Conservation (phyloP, 106 monocot genomes). For the Dioscorea zingiberensis region DNA sequence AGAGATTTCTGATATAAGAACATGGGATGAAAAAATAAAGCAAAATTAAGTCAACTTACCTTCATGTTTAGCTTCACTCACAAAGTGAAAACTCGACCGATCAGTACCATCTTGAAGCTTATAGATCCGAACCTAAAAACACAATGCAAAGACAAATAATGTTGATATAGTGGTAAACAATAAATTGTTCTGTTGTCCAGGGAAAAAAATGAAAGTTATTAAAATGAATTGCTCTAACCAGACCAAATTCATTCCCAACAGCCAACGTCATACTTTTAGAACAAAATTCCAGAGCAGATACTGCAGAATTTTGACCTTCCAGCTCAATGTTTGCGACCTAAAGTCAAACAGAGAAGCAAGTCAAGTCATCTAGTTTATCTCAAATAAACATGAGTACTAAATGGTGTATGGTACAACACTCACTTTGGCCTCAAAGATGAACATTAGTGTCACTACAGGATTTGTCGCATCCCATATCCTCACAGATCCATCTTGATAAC, state of each 20-base stretch:
- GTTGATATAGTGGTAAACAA: too few species aligned
- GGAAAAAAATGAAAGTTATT: too few species aligned
- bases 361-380: neutral
- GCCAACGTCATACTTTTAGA: conserved; percentile 45
- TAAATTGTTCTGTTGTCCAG: too few species aligned
- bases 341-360: conserved; percentile 4
- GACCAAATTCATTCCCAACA: conserved; percentile 73
- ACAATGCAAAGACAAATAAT: too few species aligned
- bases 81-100: conserved; percentile 46
- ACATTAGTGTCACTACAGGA: conserved; percentile 49
- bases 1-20: too few species aligned
- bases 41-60: conserved; percentile 25
- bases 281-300: conserved; percentile 81
- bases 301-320: conserved; percentile 32
- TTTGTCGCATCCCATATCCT: conserved; percentile 92
- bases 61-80: conserved; percentile 64
- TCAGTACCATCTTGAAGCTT: conserved; percentile 38
- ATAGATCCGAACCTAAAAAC: conserved; percentile 66
- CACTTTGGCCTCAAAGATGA: conserved; percentile 68
- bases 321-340: conserved; percentile 52
- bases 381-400: neutral
- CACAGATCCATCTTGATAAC: conserved; percentile 96
- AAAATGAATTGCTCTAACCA: conserved; percentile 44
- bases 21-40: too few species aligned
- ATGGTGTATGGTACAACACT: neutral